Conservation (phyloP, 164 flowering plant species). For the Magnolia officinalis region DNA sequence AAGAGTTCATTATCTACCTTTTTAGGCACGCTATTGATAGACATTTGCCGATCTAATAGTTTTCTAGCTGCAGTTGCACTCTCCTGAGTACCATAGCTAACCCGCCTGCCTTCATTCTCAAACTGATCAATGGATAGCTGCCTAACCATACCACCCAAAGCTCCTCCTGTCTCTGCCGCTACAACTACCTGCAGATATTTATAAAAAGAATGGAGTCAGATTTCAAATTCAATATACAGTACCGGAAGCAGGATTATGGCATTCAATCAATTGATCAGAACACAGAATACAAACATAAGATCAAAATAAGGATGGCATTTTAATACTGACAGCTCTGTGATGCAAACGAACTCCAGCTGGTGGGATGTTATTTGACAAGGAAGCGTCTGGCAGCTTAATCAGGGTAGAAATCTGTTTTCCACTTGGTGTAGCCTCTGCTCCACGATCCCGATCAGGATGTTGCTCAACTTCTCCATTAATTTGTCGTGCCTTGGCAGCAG, state of each 20-base stretch:
- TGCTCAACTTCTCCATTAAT: slow-evolving; percentile 87
- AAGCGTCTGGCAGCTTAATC: slow-evolving; percentile 68
- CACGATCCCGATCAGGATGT: slow-evolving; percentile 81
- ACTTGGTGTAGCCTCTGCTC: slow-evolving; percentile 93
- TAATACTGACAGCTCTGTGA: slow-evolving; percentile 85
- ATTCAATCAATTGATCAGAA: neutral
- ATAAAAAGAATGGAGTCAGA: neutral
- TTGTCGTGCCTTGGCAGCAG: slow-evolving; percentile 96
- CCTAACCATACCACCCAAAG: slow-evolving; percentile 43
- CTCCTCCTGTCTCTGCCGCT: slow-evolving; percentile 89
- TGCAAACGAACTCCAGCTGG: slow-evolving; percentile 82
- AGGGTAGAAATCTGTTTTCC: slow-evolving; percentile 64
- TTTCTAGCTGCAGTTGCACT: slow-evolving; percentile 96
- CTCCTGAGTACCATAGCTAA: slow-evolving; percentile 97
- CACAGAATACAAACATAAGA: neutral
- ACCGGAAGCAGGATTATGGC: neutral
- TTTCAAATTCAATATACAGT: neutral
- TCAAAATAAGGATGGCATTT: neutral
- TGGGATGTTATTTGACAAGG: slow-evolving; percentile 40
- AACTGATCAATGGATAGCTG: slow-evolving; percentile 42
- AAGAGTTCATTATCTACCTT: slow-evolving; percentile 49
- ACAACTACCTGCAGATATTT: slow-evolving; percentile 65
- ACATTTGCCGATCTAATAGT: slow-evolving; percentile 91
- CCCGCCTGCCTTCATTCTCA: slow-evolving; percentile 93
- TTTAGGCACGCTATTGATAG: slow-evolving; percentile 92